phyloP scores from a whole-genome alignment of 2,329 filamentous ascomycete genomes.

The Alternaria atra region DNA sequence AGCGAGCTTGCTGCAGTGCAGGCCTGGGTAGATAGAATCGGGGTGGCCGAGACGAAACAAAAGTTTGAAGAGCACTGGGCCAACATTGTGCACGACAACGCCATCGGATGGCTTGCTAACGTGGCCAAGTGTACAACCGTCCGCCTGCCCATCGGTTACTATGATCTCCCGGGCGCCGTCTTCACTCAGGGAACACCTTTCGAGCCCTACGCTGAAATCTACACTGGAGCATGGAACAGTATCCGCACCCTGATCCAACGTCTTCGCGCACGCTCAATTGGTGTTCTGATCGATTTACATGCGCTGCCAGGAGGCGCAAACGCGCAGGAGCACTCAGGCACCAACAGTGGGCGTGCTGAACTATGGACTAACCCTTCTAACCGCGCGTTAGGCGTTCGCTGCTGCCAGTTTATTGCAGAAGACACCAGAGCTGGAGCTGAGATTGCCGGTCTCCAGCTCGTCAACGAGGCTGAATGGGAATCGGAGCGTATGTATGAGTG shows the following conservation, averaged over 20 bases:
- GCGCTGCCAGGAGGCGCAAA: slow-evolving; percentile 68
- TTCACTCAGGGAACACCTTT: slow-evolving; percentile 64
- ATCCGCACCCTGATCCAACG: slow-evolving; percentile 59
- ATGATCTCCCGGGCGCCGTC: slow-evolving; percentile 59
- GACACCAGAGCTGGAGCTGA: slow-evolving; percentile 55
- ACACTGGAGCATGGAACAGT: slow-evolving; percentile 62
- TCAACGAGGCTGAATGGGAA: slow-evolving; percentile 64
- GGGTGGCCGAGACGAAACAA: slow-evolving; percentile 58
- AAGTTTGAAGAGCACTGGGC: slow-evolving; percentile 66
- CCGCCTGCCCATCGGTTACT: slow-evolving; percentile 69
- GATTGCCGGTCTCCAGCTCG: slow-evolving; percentile 65
- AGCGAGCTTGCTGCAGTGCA: slow-evolving; percentile 64
- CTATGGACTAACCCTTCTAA: slow-evolving; percentile 60
- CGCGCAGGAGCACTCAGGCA: slow-evolving; percentile 64
- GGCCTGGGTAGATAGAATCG: slow-evolving; percentile 57
- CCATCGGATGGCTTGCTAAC: slow-evolving; percentile 63
- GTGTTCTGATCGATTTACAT: slow-evolving; percentile 67
- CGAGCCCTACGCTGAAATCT: slow-evolving; percentile 58
- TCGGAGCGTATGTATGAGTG: slow-evolving; percentile 65
- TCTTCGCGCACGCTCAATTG: slow-evolving; percentile 60
- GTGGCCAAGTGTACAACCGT: slow-evolving; percentile 65
- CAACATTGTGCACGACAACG: slow-evolving; percentile 59
- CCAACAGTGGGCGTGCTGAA: slow-evolving; percentile 60
- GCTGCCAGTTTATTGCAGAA: slow-evolving; percentile 61
- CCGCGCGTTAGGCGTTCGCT: slow-evolving; percentile 58